phyloP scores from a whole-genome alignment of 2,329 filamentous ascomycete species.

The Aureobasidium leucospermi region DNA sequence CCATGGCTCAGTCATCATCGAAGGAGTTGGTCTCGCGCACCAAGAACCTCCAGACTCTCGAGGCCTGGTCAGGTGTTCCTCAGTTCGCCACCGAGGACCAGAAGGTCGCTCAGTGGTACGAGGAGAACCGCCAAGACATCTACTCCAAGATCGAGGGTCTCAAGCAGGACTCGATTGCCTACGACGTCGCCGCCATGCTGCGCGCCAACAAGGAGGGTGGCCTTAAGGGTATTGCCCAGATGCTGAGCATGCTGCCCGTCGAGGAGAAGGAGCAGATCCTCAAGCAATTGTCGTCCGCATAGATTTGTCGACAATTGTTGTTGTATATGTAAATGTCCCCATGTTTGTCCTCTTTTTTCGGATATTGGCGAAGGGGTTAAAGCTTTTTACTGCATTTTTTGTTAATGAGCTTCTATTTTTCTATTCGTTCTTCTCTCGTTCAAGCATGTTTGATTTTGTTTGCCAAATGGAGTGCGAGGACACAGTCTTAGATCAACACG shows the following conservation, averaged over 20 bases:
- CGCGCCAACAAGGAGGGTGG: conserved; percentile 60
- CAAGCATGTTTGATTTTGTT: neutral
- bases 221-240: conserved; percentile 78
- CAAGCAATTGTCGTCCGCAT: conserved; percentile 42
- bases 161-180: conserved; percentile 65
- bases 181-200: conserved; percentile 62
- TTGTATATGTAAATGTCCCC: conserved; percentile 8
- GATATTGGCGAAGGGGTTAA: neutral
- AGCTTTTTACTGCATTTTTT: neutral
- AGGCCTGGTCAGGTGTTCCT: conserved; percentile 73
- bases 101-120: conserved; percentile 88
- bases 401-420: neutral
- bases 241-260: conserved; percentile 79
- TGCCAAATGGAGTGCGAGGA: neutral
- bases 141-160: conserved; percentile 77
- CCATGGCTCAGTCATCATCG: conserved; percentile 52
- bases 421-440: neutral
- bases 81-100: conserved; percentile 74
- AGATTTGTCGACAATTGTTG: conserved; percentile 1
- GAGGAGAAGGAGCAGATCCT: conserved; percentile 81
- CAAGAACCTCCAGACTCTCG: conserved; percentile 63
- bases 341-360: neutral
- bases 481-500: neutral
- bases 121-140: conserved; percentile 81
- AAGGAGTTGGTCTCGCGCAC: conserved; percentile 35